A percentile compares a stretch with the other conserved stretches of the same genome.
phyloP scores from a whole-genome alignment of 495 filamentous ascomycete genomes.

The Podospora anserina region DNA sequence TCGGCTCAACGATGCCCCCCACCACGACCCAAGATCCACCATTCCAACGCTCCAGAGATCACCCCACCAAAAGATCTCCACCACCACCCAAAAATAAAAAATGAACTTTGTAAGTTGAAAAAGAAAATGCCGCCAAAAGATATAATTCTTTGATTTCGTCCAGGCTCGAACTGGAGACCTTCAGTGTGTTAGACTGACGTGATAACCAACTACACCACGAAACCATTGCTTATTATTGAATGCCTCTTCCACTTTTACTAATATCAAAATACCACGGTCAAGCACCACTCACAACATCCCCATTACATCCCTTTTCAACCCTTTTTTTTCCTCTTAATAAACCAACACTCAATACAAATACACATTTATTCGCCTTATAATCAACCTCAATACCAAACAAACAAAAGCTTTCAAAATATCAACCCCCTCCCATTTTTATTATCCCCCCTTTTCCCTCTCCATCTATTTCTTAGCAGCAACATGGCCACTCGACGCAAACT shows the following conservation, averaged over 20 bases:
- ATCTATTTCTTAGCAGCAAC: conserved; percentile 27
- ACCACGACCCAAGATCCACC: background rate
- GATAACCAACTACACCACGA: conserved; percentile 26
- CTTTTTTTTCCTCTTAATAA: background rate
- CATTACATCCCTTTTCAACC: background rate
- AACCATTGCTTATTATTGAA: conserved; percentile 9
- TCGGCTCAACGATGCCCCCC: background rate
- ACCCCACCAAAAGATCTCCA: background rate
- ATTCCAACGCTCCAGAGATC: background rate
- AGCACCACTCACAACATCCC: background rate
- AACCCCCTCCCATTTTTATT: conserved; percentile 16
- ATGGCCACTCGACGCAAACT: conserved; percentile 33
- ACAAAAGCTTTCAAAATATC: conserved; percentile 6
- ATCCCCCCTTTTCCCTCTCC: conserved; percentile 19
- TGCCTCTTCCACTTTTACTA: background rate
- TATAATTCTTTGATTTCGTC: conserved; percentile 14
- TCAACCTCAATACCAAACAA: background rate
- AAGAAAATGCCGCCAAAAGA: background rate
- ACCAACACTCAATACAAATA: background rate
- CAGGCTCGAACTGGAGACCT: conserved; percentile 26
- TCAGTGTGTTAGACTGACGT: conserved; percentile 21
- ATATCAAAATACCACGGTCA: background rate
- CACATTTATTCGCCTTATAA: background rate
- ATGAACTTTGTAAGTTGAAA: background rate
- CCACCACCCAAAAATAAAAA: background rate